Base-by-base conservation (phyloP, 495 filamentous ascomycete genomes). In the Umbilicaria muhlenbergii region DNA sequence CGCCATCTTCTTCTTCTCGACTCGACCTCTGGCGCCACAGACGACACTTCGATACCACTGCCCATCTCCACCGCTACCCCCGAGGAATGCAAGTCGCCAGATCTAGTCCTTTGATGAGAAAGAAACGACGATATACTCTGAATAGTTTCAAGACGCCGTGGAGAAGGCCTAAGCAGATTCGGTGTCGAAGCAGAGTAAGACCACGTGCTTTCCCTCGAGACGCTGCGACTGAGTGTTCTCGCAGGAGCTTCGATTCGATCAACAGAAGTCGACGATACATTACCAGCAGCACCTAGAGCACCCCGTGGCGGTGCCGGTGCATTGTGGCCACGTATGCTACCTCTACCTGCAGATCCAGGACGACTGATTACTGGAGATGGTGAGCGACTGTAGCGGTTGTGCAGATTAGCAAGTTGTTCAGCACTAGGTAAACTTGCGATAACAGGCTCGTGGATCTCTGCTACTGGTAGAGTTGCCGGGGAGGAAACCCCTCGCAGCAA, bases 1-100 rank as follows among this genome's bases (percentile, higher is more conserved):
- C 58, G 69, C 67, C 73, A 77, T 3, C 71, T 67, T 35, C 60
- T 59, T 43, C 66, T 71, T 24, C 66, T 62, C 45, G 69, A 65
- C 12, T 66, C 69, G 39, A 39, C 36, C 18, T 35, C 32, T 11
- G 5, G 17, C 21, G 18, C 34, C 15, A 28, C 12, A 41, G 24
- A 39, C 12, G 46, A 47, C 4, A 45, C 53, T 13, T 41, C 34
- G 21, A 50, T 53, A 33, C 48, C 41, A 28, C 71, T 66, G 49
- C 71, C 71, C 38, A 62, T 63, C 35, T 63, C 63, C 17, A 65
- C 55, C 32, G 52, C 65, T 16, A 64, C 46, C 48, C 60, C 61
- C 2, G 58, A 50, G 34, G 49, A 50, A 15, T 57, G 62, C 14
- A 54, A 47, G 5, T 63, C 59, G 19, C 48, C 42, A 0, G 55